Evolutionary conservation across 2,329 filamentous ascomycete genomes (phyloP), one percentile per base, ranked within the genome.

Genomic region (Aspergillus flavus): DNA sequence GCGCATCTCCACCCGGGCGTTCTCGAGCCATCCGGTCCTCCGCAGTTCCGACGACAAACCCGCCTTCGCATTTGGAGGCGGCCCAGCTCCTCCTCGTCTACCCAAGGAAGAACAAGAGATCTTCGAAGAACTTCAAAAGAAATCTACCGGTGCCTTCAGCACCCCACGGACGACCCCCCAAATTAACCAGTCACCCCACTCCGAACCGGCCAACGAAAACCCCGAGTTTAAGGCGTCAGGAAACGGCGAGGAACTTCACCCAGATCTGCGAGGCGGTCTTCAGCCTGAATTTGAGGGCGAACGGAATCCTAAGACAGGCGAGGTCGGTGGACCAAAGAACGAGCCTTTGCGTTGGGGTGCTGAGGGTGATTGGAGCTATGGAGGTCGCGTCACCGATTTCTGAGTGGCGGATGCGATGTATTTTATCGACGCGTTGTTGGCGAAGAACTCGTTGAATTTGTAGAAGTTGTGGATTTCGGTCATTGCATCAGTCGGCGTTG

Each of bases 241-340:
- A 46, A 81, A 86, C 57, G 88, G 87, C 64, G 87, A 89, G 62
- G 86, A 89, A 64, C 76, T 91, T 23, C 89, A 92, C 74, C 89
- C 89, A 0, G 88, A 93, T 75, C 81, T 94, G 62, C 84, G 90
- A 67, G 83, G 88, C 67, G 94, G 94, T 41, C 90, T 93, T 50
- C 86, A 89, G 72, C 94, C 95, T 1, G 94, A 98, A 81, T 99
- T 99, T 72, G 89, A 94, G 69, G 95, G 95, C 63, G 94, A 98
- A 59, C 85, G 84, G 61, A 98, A 99, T 78, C 95, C 95, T 3
- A 91, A 90, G 83, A 99, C 95, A 1, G 95, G 95, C 28, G 95
- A 99, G 84, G 88, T 97, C 12, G 95, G 95, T 6, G 95, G 95
- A 1, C 95, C 95, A 6, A 99, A 98, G 88, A 98, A 96, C 75